These are phyloP conservation scores for Aeminium ludgeri DNA, from an alignment of 495 filamentous ascomycete genomes.

Conservation along the genomic window DNA sequence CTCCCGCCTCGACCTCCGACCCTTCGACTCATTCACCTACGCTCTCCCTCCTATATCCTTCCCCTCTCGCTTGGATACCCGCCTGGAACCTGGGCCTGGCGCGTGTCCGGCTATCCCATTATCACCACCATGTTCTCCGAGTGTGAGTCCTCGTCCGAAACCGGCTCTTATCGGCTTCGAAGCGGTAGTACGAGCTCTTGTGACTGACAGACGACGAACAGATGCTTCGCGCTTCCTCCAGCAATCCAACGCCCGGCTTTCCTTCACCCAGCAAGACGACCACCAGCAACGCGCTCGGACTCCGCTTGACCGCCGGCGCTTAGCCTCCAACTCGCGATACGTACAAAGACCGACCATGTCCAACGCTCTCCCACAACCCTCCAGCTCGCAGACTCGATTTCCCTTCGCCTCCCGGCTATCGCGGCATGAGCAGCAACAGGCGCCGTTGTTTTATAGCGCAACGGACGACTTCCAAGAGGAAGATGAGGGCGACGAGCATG, in stretches of 20 bases:
- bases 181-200: conserved; percentile 15
- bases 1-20: too few relatives aligned
- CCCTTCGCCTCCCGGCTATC: conserved; percentile 38
- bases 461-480: conserved; percentile 68
- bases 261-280: conserved; percentile 42
- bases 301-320: conserved; percentile 31
- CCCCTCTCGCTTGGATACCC: too few relatives aligned
- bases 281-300: conserved; percentile 30
- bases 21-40: too few relatives aligned
- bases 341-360: conserved; percentile 33
- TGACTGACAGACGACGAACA: conserved; percentile 27
- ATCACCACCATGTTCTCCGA: conserved; percentile 73
- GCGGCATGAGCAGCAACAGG: conserved; percentile 37
- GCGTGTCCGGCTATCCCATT: too few relatives aligned
- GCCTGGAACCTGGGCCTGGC: too few relatives aligned
- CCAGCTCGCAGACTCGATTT: conserved; percentile 52
- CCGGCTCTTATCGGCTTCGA: conserved; percentile 14
- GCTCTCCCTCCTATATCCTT: too few relatives aligned
- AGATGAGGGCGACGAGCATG: conserved; percentile 78
- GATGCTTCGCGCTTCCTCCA: conserved; percentile 96
- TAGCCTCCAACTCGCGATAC: conserved; percentile 33
- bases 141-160: conserved; percentile 50
- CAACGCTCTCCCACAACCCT: conserved; percentile 55
- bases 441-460: conserved; percentile 76
- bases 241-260: conserved; percentile 83